Evolutionary conservation across 78 protist genomes (phyloP).

Genomic region (Dictyostelium discoideum): DNA sequence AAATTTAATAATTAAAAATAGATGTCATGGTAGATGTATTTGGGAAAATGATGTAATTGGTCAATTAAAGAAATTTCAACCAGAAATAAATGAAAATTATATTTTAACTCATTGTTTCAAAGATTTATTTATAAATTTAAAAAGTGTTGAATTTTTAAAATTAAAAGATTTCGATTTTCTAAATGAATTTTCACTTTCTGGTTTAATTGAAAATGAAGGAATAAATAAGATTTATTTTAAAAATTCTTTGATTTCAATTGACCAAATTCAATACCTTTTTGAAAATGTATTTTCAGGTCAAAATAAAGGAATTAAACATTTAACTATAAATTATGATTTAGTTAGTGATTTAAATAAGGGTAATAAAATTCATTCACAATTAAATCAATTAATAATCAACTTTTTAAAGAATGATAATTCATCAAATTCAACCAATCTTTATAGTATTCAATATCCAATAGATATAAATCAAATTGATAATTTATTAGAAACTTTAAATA

Average conservation of each 20-base stretch:
- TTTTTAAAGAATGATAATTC: background rate
- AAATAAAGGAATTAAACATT: background rate
- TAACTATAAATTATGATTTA: background rate
- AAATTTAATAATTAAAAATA: background rate
- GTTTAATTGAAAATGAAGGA: background rate
- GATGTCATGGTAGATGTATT: background rate
- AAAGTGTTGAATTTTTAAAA: background rate
- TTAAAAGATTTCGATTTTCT: background rate
- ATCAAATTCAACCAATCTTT: background rate
- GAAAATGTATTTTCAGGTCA: background rate
- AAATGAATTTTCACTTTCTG: background rate
- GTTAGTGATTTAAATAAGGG: conserved; percentile 1
- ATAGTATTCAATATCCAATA: background rate
- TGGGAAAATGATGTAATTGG: background rate
- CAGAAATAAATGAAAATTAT: background rate
- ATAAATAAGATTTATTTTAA: background rate
- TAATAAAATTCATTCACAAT: background rate
- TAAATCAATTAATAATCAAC: background rate
- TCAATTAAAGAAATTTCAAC: background rate
- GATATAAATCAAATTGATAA: background rate
- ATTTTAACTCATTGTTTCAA: background rate
- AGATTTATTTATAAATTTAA: background rate
- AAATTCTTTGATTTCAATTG: background rate
- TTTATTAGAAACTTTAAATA: background rate
- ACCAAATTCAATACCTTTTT: background rate